Base-by-base conservation (phyloP, 2,329 filamentous ascomycete species). In the Tolypocladium nubicola region DNA sequence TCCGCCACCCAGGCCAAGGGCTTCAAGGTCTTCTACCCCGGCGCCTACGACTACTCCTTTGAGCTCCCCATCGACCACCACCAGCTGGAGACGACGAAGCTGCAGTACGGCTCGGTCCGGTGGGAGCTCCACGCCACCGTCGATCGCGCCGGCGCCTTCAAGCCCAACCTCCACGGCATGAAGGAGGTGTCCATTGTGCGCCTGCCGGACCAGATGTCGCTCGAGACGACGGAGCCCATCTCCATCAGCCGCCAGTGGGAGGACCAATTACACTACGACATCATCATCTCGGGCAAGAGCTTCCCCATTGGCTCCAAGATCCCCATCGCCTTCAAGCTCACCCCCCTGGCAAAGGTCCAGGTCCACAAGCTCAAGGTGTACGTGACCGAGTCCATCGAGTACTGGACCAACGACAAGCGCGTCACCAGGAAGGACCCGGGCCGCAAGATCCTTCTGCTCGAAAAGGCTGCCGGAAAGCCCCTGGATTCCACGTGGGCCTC, bases 231-330 rank as follows among this genome's bases (percentile, higher is more conserved):
- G 33, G 92, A 97, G 68, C 92, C 92, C 3, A 96, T 97, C 65
- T 93, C 91, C 13, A 96, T 97, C 66, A 93, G 89, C 62, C 81
- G 92, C 23, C 91, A 90, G 61, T 97, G 92, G 92, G 92, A 97
- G 69, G 91, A 97, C 64, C 92, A 96, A 67, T 77, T 97, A 38
- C 90, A 95, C 67, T 97, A 97, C 73, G 92, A 97, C 66, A 96
- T 97, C 64, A 87, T 96, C 68, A 96, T 97, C 56, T 96, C 91
- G 1, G 92, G 92, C 56, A 96, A 96, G 78, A 95, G 91, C 0
- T 97, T 97, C 59, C 90, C 92, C 0, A 82, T 97, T 23, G 92
- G 92, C 19, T 83, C 88, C 43, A 89, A 89, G 65, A 90, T 97
- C 19, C 92, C 92, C 1, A 94, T 97, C 59, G 91, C 91, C 1